Percentiles rank a stretch among this genome's conserved stretches.
These are phyloP conservation scores for Pyrenula aspistea DNA, from an alignment of 495 filamentous ascomycete genomes.

Conservation along the genomic window DNA sequence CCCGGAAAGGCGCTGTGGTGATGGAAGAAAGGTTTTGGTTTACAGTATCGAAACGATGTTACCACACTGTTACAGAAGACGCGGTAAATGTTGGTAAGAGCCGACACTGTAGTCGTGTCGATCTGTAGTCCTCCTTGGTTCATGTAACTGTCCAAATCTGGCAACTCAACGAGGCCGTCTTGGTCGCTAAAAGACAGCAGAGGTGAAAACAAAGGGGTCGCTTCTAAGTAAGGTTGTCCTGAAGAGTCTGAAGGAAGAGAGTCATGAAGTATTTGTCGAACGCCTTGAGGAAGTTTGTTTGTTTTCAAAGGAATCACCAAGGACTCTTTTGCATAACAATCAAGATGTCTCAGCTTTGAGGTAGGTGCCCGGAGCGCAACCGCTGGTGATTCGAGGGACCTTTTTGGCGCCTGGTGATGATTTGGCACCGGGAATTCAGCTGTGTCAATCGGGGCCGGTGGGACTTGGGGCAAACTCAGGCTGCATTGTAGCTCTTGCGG, in stretches of 20 bases:
- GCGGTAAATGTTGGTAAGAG: conserved; percentile 74
- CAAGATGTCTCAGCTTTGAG: background rate
- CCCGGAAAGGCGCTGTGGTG: conserved; percentile 94
- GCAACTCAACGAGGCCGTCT: conserved; percentile 55
- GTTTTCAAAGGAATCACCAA: background rate
- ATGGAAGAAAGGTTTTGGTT: conserved; percentile 86
- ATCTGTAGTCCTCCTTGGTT: conserved; percentile 46
- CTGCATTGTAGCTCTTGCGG: background rate
- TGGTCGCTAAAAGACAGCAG: background rate
- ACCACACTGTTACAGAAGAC: conserved; percentile 91
- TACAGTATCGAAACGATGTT: conserved; percentile 89
- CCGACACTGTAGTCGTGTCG: conserved; percentile 71
- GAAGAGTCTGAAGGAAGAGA: background rate
- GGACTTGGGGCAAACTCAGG: conserved; percentile 5
- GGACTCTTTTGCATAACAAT: background rate
- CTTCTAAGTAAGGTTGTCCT: background rate
- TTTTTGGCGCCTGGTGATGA: background rate
- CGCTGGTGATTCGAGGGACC: background rate
- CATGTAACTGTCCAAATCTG: conserved; percentile 63
- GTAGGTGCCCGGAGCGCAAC: background rate
- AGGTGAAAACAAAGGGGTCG: background rate
- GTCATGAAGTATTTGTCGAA: background rate
- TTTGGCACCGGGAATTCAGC: conserved; percentile 1
- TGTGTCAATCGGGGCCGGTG: background rate
- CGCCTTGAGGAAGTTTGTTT: background rate